These are phyloP conservation scores for Psilocybe cyanescens DNA, from an alignment of 768 basidiomycete genomes.

Conservation along the genomic window DNA sequence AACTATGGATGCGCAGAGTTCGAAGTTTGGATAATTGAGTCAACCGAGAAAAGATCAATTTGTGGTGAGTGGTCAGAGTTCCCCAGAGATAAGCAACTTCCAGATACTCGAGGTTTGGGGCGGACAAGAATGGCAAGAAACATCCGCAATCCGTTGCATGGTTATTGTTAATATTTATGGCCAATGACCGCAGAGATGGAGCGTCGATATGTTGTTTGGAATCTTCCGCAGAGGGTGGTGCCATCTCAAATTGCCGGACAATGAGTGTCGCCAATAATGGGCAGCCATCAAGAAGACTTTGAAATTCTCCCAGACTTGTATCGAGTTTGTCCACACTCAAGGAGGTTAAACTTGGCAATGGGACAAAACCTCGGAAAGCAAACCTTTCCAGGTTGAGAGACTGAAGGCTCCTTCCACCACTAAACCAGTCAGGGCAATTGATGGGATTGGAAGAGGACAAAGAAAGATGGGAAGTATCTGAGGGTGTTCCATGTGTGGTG, in stretches of 20 bases:
- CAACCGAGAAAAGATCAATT: constrained; percentile 10
- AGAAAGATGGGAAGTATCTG: not conserved
- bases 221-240: not conserved
- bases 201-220: constrained; percentile 16
- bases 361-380: constrained; percentile 8
- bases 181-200: constrained; percentile 26
- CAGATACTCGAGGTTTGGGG: constrained; percentile 34
- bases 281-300: constrained; percentile 18
- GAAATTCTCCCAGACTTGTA: constrained; percentile 16
- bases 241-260: constrained; percentile 11
- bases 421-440: not conserved
- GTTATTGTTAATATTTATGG: constrained; percentile 23
- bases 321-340: constrained; percentile 23
- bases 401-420: constrained; percentile 1
- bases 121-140: constrained; percentile 22
- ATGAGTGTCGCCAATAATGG: constrained; percentile 21
- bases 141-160: constrained; percentile 22
- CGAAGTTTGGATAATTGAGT: constrained; percentile 10
- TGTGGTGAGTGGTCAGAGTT: constrained; percentile 11
- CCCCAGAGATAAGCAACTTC: constrained; percentile 23
- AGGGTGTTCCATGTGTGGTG: too few species aligned
- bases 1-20: constrained; percentile 16
- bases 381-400: constrained; percentile 21
- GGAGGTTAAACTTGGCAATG: constrained; percentile 15
- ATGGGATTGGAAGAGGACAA: not conserved